Evolutionary conservation across 257 asterid species (phyloP).

Genomic region (Petunia axillaris): DNA sequence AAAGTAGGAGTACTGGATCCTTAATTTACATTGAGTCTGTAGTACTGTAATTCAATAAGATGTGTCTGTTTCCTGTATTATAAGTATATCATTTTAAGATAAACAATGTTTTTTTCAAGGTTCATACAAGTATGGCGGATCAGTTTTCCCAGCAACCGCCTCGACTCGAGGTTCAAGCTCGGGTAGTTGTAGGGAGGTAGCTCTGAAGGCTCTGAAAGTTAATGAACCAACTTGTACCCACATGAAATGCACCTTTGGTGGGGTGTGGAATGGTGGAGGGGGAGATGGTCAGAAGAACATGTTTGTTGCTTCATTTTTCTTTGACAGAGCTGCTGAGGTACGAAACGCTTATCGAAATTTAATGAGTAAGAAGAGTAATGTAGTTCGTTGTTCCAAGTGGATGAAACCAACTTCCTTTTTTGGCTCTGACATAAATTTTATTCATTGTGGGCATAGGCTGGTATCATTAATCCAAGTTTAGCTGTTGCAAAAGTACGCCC

Average conservation of each 20-base stretch:
- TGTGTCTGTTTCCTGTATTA: not conserved
- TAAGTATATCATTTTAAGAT: slow-evolving; percentile 14
- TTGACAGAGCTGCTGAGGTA: slow-evolving; percentile 98
- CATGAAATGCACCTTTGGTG: slow-evolving; percentile 99
- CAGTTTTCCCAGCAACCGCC: slow-evolving; percentile 58
- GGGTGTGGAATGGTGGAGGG: slow-evolving; percentile 98
- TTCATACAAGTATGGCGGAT: slow-evolving; percentile 78
- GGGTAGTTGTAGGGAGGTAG: slow-evolving; percentile 66
- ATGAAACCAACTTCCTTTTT: not conserved
- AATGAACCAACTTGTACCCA: slow-evolving; percentile 82
- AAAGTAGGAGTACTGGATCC: not conserved
- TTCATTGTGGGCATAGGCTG: slow-evolving; percentile 54
- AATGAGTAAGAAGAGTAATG: not conserved
- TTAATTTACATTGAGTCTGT: slow-evolving; percentile 13
- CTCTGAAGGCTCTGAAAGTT: slow-evolving; percentile 75
- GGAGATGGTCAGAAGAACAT: slow-evolving; percentile 96
- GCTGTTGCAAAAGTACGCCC: slow-evolving; percentile 85
- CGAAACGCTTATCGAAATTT: slow-evolving; percentile 25
- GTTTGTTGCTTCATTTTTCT: slow-evolving; percentile 93
- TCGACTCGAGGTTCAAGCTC: slow-evolving; percentile 74
- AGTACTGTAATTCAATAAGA: not conserved
- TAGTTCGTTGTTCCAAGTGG: not conserved
- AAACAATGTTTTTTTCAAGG: slow-evolving; percentile 44
- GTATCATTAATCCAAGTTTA: slow-evolving; percentile 68
- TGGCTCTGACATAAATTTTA: not conserved